Evolutionary conservation across 805 yeast genomes (phyloP).

Genomic region (Aciculoconidium aculeatum): DNA sequence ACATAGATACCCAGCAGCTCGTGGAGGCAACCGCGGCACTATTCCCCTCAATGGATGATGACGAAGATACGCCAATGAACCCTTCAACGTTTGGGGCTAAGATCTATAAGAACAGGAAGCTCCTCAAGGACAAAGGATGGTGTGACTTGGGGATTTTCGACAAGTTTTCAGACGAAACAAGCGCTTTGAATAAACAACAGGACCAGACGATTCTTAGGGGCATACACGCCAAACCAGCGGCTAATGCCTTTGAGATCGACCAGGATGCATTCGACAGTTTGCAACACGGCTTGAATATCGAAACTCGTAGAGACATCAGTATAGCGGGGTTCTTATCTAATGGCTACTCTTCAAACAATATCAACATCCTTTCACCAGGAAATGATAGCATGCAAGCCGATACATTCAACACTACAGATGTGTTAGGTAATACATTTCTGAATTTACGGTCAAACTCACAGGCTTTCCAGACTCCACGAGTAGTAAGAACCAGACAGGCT

Average conservation of each 20-base stretch:
- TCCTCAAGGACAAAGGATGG: slow-evolving; percentile 30
- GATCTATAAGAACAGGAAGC: slow-evolving; percentile 26
- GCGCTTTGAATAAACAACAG: slow-evolving; percentile 11
- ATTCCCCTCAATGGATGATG: slow-evolving; percentile 35
- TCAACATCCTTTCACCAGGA: slow-evolving; percentile 13
- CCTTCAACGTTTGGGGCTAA: slow-evolving; percentile 36
- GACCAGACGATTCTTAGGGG: slow-evolving; percentile 32
- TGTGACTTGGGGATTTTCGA: slow-evolving; percentile 25
- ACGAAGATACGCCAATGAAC: slow-evolving; percentile 33
- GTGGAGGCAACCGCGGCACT: slow-evolving; percentile 31
- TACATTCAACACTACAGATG: slow-evolving; percentile 25
- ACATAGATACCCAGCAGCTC: slow-evolving; percentile 33
- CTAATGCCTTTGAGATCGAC: slow-evolving; percentile 8
- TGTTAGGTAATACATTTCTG: slow-evolving; percentile 21
- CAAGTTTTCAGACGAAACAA: slow-evolving; percentile 20
- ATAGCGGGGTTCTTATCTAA: slow-evolving; percentile 30
- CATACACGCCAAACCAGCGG: slow-evolving; percentile 12
- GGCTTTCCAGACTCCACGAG: slow-evolving; percentile 37
- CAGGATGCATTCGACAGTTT: no score
- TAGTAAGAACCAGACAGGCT: slow-evolving; percentile 32
- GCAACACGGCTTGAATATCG: no score
- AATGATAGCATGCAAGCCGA: slow-evolving; percentile 31
- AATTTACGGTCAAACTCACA: slow-evolving; percentile 14
- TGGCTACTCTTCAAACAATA: slow-evolving; percentile 16
- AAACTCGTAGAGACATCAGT: slow-evolving; percentile 10